Conservation (phyloP, 1,284 basidiomycete species). For the Pyrrhoderma lamaoense region DNA sequence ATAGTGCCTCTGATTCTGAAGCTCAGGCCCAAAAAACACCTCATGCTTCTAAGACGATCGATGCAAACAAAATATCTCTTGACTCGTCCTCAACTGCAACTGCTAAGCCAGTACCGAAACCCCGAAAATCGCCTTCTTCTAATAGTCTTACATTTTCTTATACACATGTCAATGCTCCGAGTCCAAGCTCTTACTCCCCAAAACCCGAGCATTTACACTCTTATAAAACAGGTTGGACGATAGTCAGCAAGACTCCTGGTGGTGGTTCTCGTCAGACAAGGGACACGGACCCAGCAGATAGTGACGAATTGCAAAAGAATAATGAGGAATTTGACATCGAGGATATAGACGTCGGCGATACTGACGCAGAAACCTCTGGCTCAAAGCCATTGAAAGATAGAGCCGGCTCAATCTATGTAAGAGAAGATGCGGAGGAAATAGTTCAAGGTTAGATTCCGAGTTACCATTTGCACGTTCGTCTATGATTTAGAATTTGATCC, state of each 20-base stretch:
- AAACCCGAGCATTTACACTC: slow-evolving; percentile 34
- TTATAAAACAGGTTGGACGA: slow-evolving; percentile 63
- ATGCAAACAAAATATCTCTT: slow-evolving; percentile 35
- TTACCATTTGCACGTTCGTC: neutral
- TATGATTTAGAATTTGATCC: too few species aligned
- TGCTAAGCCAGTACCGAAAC: slow-evolving; percentile 50
- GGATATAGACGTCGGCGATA: slow-evolving; percentile 68
- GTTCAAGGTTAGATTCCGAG: slow-evolving; percentile 24
- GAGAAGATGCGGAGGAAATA: slow-evolving; percentile 25
- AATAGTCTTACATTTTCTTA: slow-evolving; percentile 74
- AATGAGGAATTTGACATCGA: slow-evolving; percentile 54
- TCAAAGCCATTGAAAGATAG: neutral
- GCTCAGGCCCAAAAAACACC: slow-evolving; percentile 41
- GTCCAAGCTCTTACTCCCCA: slow-evolving; percentile 69
- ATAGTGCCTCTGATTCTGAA: slow-evolving; percentile 79
- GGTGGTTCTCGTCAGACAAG: slow-evolving; percentile 23
- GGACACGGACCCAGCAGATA: slow-evolving; percentile 26
- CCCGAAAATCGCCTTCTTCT: slow-evolving; percentile 43
- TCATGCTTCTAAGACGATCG: slow-evolving; percentile 33
- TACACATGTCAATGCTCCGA: slow-evolving; percentile 71
- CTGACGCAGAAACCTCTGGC: slow-evolving; percentile 43
- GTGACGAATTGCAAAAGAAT: slow-evolving; percentile 26
- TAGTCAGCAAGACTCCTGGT: slow-evolving; percentile 48
- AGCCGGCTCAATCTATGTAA: slow-evolving; percentile 22
- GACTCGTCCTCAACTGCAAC: slow-evolving; percentile 30